Evolutionary conservation across 352 stramenopile species (phyloP).

Genomic region (Globisporangium middletonii): DNA sequence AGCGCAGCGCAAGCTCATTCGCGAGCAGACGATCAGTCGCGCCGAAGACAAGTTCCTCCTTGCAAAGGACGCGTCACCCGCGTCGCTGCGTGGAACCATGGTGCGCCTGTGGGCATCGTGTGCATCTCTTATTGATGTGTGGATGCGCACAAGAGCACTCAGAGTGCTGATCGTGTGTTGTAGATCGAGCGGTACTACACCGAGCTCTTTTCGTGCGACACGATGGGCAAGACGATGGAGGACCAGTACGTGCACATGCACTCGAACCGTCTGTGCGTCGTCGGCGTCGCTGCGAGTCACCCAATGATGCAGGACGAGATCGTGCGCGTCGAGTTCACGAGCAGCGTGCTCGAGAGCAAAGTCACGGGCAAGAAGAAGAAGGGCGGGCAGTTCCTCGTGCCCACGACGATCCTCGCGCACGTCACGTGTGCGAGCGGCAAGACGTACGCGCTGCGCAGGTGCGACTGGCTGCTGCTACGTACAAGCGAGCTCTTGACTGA

Average conservation of each 20-base stretch:
- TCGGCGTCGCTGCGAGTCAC: slow-evolving; percentile 64
- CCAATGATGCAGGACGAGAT: slow-evolving; percentile 60
- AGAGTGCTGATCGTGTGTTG: neutral
- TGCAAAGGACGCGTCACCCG: slow-evolving; percentile 20
- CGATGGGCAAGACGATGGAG: slow-evolving; percentile 55
- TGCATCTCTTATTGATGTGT: neutral
- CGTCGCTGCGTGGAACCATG: slow-evolving; percentile 67
- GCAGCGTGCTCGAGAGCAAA: slow-evolving; percentile 55
- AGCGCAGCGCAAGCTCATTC: slow-evolving; percentile 76
- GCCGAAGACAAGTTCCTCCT: slow-evolving; percentile 60
- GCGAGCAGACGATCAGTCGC: slow-evolving; percentile 62
- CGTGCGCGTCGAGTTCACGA: slow-evolving; percentile 53
- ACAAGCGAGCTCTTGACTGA: no score
- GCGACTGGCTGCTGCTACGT: neutral
- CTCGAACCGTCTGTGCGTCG: slow-evolving; percentile 83
- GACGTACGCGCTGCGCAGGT: slow-evolving; percentile 57
- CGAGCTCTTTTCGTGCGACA: slow-evolving; percentile 77
- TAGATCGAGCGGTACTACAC: slow-evolving; percentile 87
- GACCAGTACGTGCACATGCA: slow-evolving; percentile 89
- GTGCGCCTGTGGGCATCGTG: slow-evolving; percentile 14
- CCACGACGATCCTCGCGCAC: slow-evolving; percentile 57
- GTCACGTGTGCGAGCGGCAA: slow-evolving; percentile 59
- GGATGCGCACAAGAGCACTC: neutral
- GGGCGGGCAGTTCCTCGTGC: slow-evolving; percentile 64
- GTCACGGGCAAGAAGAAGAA: slow-evolving; percentile 88